phyloP scores from a whole-genome alignment of 1,284 basidiomycete species.

The Tremellales sp. region DNA sequence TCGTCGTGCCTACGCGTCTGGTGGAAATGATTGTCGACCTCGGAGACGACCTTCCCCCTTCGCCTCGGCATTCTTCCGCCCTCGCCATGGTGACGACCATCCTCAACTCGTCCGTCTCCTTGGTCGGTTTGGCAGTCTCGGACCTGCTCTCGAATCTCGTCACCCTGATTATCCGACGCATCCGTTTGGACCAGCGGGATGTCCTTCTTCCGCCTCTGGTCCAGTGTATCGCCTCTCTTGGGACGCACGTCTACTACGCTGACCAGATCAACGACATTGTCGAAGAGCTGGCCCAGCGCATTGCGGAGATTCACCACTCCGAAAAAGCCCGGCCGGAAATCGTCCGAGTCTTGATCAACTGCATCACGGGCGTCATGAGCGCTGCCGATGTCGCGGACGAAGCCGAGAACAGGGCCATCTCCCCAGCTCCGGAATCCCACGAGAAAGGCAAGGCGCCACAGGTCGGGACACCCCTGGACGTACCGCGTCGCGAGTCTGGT shows the following conservation, averaged over 20 bases:
- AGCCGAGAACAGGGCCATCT: slow-evolving; percentile 18
- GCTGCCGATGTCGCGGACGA: slow-evolving; percentile 36
- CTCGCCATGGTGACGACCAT: slow-evolving; percentile 74
- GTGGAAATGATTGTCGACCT: slow-evolving; percentile 73
- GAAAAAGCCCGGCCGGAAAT: slow-evolving; percentile 61
- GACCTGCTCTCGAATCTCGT: slow-evolving; percentile 79
- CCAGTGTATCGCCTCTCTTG: slow-evolving; percentile 72
- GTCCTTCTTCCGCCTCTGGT: slow-evolving; percentile 66
- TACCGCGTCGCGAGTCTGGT: slow-evolving; percentile 21
- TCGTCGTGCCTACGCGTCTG: slow-evolving; percentile 77
- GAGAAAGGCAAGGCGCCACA: slow-evolving; percentile 38
- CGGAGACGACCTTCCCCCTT: slow-evolving; percentile 58
- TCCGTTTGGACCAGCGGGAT: slow-evolving; percentile 64
- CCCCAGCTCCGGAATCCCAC: slow-evolving; percentile 6
- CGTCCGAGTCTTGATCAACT: slow-evolving; percentile 54
- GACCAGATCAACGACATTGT: slow-evolving; percentile 94
- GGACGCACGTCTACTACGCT: slow-evolving; percentile 85
- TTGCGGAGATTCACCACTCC: slow-evolving; percentile 52
- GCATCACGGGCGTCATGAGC: slow-evolving; percentile 40
- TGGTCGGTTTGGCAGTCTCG: slow-evolving; percentile 86
- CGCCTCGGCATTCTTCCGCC: slow-evolving; percentile 64
- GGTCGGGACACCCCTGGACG: slow-evolving; percentile 26
- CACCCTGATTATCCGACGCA: slow-evolving; percentile 67
- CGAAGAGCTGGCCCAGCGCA: slow-evolving; percentile 72
- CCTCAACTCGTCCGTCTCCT: slow-evolving; percentile 73